Conservation (phyloP, 2,329 filamentous ascomycete genomes). For the Calycina marina region DNA sequence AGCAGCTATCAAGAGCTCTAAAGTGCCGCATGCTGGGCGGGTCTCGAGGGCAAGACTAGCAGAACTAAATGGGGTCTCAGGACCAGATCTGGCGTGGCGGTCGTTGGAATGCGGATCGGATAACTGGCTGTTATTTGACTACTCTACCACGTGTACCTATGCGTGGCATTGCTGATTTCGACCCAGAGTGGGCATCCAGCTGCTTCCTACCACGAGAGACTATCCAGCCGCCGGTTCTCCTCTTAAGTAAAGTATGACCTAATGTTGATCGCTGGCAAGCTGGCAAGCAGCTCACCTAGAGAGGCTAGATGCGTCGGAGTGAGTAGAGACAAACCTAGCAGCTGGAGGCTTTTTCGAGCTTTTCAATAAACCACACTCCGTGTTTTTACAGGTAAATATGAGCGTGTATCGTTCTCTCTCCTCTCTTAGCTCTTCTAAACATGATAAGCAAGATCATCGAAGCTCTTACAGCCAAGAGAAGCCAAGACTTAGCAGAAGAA, state of each 20-base stretch:
- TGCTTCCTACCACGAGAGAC: slow-evolving; percentile 1
- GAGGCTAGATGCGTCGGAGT: neutral
- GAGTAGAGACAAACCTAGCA: neutral
- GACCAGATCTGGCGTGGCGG: slow-evolving; percentile 1
- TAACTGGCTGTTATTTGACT: slow-evolving; percentile 1
- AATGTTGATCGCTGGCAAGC: neutral
- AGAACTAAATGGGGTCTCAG: neutral
- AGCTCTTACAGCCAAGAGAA: too few species aligned
- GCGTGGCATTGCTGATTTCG: slow-evolving; percentile 1
- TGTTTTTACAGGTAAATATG: slow-evolving; percentile 1
- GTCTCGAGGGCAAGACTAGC: neutral
- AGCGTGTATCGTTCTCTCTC: too few species aligned
- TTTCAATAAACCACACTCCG: neutral
- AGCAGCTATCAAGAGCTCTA: neutral
- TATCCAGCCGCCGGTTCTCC: neutral
- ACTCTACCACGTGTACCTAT: neutral
- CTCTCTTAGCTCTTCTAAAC: too few species aligned
- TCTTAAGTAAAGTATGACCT: neutral
- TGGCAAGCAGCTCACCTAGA: neutral
- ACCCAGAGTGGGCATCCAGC: neutral
- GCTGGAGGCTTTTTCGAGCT: slow-evolving; percentile 1
- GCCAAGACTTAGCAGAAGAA: too few species aligned
- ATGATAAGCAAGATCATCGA: too few species aligned
- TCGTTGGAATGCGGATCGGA: neutral
- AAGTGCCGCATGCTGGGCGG: neutral